phyloP scores from a whole-genome alignment of 2,329 filamentous ascomycete species.

The Aspergillus melleus region DNA sequence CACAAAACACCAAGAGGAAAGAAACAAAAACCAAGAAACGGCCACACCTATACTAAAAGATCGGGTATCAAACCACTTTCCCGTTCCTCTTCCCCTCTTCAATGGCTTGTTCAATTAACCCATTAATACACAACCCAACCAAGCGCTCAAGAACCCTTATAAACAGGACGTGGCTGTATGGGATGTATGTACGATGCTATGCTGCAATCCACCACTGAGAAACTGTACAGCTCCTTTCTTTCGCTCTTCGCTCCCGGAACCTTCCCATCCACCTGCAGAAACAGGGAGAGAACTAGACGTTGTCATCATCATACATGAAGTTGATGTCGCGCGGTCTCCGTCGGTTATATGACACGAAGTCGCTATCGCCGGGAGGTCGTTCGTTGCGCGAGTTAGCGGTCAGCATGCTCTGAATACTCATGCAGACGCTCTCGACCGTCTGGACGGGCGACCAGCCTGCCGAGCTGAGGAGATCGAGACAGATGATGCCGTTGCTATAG shows the following conservation, averaged over 20 bases:
- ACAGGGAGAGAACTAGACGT: constrained; percentile 53
- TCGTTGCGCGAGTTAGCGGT: constrained; percentile 93
- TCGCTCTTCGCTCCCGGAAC: not conserved
- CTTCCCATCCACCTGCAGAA: not conserved
- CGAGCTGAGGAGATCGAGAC: constrained; percentile 83
- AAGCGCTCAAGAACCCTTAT: not conserved
- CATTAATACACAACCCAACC: not conserved
- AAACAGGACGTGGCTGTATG: not conserved
- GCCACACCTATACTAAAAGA: not conserved
- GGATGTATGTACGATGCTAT: not conserved
- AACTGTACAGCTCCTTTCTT: not conserved
- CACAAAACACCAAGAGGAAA: not conserved
- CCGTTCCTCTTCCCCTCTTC: not conserved
- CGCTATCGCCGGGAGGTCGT: constrained; percentile 82
- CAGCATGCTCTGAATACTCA: constrained; percentile 97
- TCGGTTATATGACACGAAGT: constrained; percentile 80
- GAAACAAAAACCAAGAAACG: not conserved
- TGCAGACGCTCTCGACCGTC: constrained; percentile 93
- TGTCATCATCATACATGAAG: constrained; percentile 92
- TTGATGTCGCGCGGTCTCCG: constrained; percentile 82
- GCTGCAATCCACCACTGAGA: not conserved
- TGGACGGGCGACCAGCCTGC: constrained; percentile 96
- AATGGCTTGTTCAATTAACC: not conserved
- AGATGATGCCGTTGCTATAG: constrained; percentile 98
- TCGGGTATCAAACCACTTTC: not conserved